phyloP scores from a whole-genome alignment of 768 basidiomycete species.

The Collybia nuda region DNA sequence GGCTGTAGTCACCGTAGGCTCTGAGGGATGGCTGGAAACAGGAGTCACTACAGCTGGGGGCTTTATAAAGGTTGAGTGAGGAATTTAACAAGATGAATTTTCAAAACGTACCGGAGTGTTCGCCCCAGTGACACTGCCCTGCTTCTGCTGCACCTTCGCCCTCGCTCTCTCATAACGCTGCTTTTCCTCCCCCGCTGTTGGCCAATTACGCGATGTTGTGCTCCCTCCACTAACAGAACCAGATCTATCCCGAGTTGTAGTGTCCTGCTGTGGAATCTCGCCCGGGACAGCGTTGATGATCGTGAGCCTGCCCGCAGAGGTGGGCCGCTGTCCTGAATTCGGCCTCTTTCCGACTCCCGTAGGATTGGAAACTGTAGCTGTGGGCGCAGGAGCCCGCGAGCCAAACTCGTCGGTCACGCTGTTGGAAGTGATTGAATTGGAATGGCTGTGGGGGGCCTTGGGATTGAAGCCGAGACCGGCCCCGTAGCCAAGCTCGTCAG shows the following conservation, averaged over 20 bases:
- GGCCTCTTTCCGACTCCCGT: conserved; percentile 18
- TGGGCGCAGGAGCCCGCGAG: conserved; percentile 9
- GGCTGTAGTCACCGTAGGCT: neutral
- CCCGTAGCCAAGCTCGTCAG: conserved; percentile 21
- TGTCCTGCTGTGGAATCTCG: conserved; percentile 23
- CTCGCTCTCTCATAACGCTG: conserved; percentile 64
- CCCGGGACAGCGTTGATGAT: conserved; percentile 36
- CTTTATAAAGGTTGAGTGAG: neutral
- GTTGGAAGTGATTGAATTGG: conserved; percentile 16
- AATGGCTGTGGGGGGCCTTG: conserved; percentile 14
- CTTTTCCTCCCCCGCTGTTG: conserved; percentile 63
- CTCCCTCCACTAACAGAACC: conserved; percentile 4
- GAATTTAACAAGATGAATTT: neutral
- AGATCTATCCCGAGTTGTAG: conserved; percentile 5
- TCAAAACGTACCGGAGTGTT: conserved; percentile 29
- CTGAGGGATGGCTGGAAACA: conserved; percentile 19
- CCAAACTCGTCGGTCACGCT: conserved; percentile 14
- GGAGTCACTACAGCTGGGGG: neutral
- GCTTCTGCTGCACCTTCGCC: conserved; percentile 55
- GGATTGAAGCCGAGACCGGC: conserved; percentile 15
- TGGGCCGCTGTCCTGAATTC: conserved; percentile 22
- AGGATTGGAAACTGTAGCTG: conserved; percentile 6
- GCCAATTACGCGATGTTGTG: conserved; percentile 37
- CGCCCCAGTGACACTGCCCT: conserved; percentile 33
- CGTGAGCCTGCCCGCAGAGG: conserved; percentile 27